Base-by-base conservation (phyloP, 2,329 filamentous ascomycete species). In the Bertia moriformis region DNA sequence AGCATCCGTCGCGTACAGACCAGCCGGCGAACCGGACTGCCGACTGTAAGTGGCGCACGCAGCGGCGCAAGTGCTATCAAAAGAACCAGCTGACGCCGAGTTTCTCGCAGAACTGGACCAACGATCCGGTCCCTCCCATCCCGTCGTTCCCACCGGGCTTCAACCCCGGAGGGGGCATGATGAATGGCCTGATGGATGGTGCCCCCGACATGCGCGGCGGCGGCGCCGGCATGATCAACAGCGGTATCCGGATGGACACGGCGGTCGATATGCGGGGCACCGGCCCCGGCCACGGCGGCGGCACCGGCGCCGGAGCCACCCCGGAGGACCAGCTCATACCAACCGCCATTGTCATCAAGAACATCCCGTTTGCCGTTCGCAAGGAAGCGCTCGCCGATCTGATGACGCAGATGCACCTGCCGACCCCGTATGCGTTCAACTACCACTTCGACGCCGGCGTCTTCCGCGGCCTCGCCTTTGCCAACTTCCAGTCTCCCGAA, bases 381-480 rank as follows among this genome's bases (percentile, higher is more conserved):
- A 96, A 96, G 62, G 91, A 98, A 61, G 86, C 89, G 51, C 71
- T 98, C 29, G 85, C 93, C 20, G 77, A 80, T 45, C 71, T 95
- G 48, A 98, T 98, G 91, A 84, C 88, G 5, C 85, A 94, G 15
- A 76, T 96, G 70, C 83, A 86, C 48, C 72, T 98, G 30, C 91
- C 91, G 1, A 75, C 96, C 48, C 91, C 91, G 0, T 98, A 98
- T 54, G 91, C 91, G 10, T 98, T 98, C 69, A 98, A 98, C 67
- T 96, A 98, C 54, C 91, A 98, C 60, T 98, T 98, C 54, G 91
- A 98, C 56, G 91, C 93, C 51, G 91, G 91, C 19, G 88, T 98
- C 19, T 98, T 98, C 65, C 73, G 91, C 42, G 91, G 91, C 4
- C 67, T 98, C 38, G 91, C 91, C 2, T 98, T 98, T 63, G 91